phyloP scores from a whole-genome alignment of 78 protist species.

The Guillardia theta region DNA sequence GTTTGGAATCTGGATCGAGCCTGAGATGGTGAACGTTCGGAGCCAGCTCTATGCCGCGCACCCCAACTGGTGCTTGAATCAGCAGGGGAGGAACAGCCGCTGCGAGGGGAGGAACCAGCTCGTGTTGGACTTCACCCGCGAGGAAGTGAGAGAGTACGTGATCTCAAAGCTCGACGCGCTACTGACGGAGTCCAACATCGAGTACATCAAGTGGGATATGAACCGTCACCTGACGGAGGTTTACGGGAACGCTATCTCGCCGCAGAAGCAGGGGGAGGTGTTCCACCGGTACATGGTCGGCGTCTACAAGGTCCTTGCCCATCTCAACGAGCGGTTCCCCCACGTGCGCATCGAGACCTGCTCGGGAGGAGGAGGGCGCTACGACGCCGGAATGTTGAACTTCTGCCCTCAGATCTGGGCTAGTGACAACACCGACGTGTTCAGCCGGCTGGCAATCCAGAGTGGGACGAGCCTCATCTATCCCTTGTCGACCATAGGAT shows the following conservation, averaged over 20 bases:
- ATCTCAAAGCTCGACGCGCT: not conserved
- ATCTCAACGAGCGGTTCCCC: not conserved
- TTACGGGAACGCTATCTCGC: not conserved
- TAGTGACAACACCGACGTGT: slow-evolving; percentile 6
- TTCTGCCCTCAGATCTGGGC: slow-evolving; percentile 30
- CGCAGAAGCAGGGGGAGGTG: slow-evolving; percentile 31
- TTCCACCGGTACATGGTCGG: slow-evolving; percentile 6
- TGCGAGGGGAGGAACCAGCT: not conserved
- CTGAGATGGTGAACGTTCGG: not conserved
- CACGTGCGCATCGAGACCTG: not conserved
- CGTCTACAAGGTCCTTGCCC: not conserved
- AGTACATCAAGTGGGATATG: slow-evolving; percentile 22
- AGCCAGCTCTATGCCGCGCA: not conserved
- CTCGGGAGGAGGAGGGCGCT: slow-evolving; percentile 35
- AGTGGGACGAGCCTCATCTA: not conserved
- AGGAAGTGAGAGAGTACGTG: not conserved
- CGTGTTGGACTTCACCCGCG: not conserved
- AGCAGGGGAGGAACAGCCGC: not conserved
- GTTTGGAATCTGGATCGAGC: not conserved
- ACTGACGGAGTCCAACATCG: not conserved
- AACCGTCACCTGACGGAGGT: slow-evolving; percentile 9
- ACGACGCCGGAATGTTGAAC: slow-evolving; percentile 23
- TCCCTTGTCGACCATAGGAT: not conserved
- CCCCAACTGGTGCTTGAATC: not conserved
- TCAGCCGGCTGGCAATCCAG: not conserved